Percentiles rank a stretch among this genome's conserved stretches.
Conservation (phyloP, 2,329 filamentous ascomycete genomes). For the Sordariomycetes sp. region DNA sequence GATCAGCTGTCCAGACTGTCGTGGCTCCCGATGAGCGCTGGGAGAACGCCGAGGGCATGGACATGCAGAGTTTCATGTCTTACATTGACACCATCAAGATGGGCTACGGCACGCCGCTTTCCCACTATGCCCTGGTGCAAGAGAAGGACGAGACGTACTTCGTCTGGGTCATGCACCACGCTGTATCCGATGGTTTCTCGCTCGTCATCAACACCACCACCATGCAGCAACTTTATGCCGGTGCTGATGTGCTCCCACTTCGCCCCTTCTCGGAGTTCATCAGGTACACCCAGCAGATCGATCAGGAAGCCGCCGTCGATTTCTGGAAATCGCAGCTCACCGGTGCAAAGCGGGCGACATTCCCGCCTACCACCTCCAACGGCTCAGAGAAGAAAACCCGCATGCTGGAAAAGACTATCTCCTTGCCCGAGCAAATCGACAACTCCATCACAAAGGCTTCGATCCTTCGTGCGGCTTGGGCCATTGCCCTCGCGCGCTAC, state of each 20-base stretch:
- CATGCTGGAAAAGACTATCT: background rate
- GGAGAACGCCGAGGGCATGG: background rate
- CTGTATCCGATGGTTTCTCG: constrained; percentile 4
- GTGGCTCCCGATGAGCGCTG: constrained; percentile 6
- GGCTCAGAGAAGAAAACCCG: background rate
- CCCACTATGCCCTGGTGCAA: constrained; percentile 2
- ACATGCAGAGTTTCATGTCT: background rate
- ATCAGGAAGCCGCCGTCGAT: constrained; percentile 1
- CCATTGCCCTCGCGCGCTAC: constrained; percentile 12
- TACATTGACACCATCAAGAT: background rate
- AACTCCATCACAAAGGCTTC: constrained; percentile 7
- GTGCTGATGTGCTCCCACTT: constrained; percentile 8
- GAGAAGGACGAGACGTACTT: background rate
- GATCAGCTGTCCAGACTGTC: background rate
- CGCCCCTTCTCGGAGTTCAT: constrained; percentile 29
- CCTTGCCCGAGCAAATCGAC: background rate
- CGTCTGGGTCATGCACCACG: constrained; percentile 4
- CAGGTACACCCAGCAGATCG: constrained; percentile 25
- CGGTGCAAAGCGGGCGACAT: constrained; percentile 5
- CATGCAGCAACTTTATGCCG: constrained; percentile 1
- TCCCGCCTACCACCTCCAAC: constrained; percentile 3
- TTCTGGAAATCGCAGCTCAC: constrained; percentile 2
- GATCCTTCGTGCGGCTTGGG: constrained; percentile 6
- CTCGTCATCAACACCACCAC: constrained; percentile 1
- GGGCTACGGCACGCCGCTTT: constrained; percentile 3